Conservation (phyloP, 371 early-diverging fungal genomes). For the Umbelopsis sp. region DNA sequence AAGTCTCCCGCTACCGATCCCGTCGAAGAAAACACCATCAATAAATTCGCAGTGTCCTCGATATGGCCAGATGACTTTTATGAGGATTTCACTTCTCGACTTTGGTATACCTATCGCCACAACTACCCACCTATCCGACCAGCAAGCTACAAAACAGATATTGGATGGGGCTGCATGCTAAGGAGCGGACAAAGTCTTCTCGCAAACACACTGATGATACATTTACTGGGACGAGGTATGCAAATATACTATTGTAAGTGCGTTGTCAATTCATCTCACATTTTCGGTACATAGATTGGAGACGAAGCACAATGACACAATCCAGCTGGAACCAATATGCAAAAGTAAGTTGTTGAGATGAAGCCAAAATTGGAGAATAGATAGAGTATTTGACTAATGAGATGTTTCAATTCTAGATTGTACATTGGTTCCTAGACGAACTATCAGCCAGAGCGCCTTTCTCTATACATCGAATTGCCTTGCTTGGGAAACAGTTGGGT, state of each 20-base stretch:
- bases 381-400: neutral
- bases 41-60: conserved; percentile 26
- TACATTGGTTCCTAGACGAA: conserved; percentile 86
- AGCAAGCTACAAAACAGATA: conserved; percentile 82
- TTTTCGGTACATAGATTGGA: conserved; percentile 45
- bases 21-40: conserved; percentile 15
- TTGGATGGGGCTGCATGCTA: conserved; percentile 98
- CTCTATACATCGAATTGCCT: conserved; percentile 91
- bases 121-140: conserved; percentile 83
- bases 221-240: conserved; percentile 70
- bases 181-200: conserved; percentile 93
- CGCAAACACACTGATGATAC: conserved; percentile 80
- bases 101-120: conserved; percentile 95
- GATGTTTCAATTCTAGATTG: conserved; percentile 51
- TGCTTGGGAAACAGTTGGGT: conserved; percentile 82
- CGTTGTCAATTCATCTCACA: conserved; percentile 16
- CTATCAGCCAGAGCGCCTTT: conserved; percentile 75
- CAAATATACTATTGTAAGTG: neutral
- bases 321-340: conserved; percentile 44
- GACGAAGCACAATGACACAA: conserved; percentile 42
- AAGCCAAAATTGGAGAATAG: neutral
- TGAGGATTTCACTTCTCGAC: conserved; percentile 72
- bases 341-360: conserved; percentile 33
- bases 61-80: conserved; percentile 60
- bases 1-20: neutral